Base-by-base conservation (phyloP, 371 early-diverging fungal species). In the Syncephalastrum sp. region DNA sequence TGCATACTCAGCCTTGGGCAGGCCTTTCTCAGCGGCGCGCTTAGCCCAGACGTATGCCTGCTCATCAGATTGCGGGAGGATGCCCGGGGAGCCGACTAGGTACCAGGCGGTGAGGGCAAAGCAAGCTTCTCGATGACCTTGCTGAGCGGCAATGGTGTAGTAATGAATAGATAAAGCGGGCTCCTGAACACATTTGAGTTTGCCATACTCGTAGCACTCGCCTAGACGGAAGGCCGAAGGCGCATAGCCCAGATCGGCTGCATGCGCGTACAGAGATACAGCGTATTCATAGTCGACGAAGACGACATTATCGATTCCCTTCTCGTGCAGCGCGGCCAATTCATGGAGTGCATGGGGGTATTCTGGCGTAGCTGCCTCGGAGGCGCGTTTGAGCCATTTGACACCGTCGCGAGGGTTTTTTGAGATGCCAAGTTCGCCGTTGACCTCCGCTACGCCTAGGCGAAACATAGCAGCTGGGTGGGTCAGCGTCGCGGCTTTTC, bases 31-130 rank as follows among this genome's bases (percentile, higher is more conserved):
- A 3, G 95, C 95, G 1, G 94, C 92, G 42, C 89, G 81, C 53
- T 79, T 81, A 7, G 94, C 92, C 94, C 94, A 95, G 16, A 88
- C 62, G 62, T 90, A 95, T 10, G 95, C 94, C 68, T 93, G 91
- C 29, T 82, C 82, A 67, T 95, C 94, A n/a, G 84, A 86, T 65
- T 91, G 92, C 19, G 82, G 85, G 33, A 95, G 59, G 3, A 92
- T 83, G 3, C 87, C 87, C 5, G 77, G 79, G 5, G 87, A 87
- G 6, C 95, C 95, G 0, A 93, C 92, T 17, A 95, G 64, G 64
- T 94, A 95, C 93, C 94, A 95, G 42, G 92, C 92, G 1, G 93
- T 89, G 42, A 95, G 69, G 5, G 92, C 92, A 59, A 95, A 86
- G 59, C 92, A 89, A 14, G 93, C 93, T 59, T 94, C 94, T 0